Conservation (phyloP, 2,329 filamentous ascomycete genomes). For the Sphaerulina vaccinii region DNA sequence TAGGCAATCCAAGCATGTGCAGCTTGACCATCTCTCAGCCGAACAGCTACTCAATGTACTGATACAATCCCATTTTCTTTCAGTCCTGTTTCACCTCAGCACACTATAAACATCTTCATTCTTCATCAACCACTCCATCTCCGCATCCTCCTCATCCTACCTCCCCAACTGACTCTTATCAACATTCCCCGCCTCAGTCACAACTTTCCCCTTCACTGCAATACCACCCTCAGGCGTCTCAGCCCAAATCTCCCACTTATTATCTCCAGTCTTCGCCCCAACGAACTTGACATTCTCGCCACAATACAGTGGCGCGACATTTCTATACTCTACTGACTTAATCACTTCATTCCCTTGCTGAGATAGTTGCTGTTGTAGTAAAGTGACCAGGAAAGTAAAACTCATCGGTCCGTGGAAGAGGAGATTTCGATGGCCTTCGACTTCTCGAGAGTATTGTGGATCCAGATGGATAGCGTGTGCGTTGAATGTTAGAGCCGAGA, state of each 20-base stretch:
- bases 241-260: slow-evolving; percentile 44
- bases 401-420: slow-evolving; percentile 86
- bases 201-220: slow-evolving; percentile 47
- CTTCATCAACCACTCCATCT: slow-evolving; percentile 20
- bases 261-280: slow-evolving; percentile 51
- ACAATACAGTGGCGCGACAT: slow-evolving; percentile 77
- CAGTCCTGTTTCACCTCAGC: neutral
- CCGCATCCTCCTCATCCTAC: slow-evolving; percentile 2
- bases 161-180: slow-evolving; percentile 19
- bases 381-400: slow-evolving; percentile 71
- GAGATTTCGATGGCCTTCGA: slow-evolving; percentile 72
- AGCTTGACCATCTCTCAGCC: no score
- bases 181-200: slow-evolving; percentile 28
- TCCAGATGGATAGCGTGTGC: slow-evolving; percentile 90
- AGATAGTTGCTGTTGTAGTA: slow-evolving; percentile 58
- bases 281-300: slow-evolving; percentile 70
- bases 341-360: slow-evolving; percentile 44
- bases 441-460: slow-evolving; percentile 62
- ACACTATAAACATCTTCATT: slow-evolving; percentile 15
- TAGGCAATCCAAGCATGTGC: no score
- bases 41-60: no score
- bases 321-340: slow-evolving; percentile 69
- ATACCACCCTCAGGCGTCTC: slow-evolving; percentile 44
- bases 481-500: slow-evolving; percentile 88
- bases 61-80: neutral